Percentiles rank a stretch among this genome's conserved stretches.
phyloP scores from a whole-genome alignment of 176 grass and related monocot species.

The Oryza brachyantha region DNA sequence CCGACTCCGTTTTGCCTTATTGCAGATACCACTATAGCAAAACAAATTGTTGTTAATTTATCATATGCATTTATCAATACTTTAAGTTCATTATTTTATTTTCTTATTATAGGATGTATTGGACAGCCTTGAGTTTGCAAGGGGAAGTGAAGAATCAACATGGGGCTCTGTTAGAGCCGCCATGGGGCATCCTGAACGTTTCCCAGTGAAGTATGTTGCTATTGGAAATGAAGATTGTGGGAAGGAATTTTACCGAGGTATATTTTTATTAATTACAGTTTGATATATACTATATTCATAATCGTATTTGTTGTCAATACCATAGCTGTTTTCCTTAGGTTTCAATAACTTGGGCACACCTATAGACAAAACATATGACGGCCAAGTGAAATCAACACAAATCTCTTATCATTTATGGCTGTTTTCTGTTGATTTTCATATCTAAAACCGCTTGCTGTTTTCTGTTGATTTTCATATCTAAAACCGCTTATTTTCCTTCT shows the following conservation, averaged over 20 bases:
- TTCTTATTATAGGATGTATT: conserved; percentile 49
- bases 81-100: neutral
- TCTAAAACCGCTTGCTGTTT: too few relatives aligned
- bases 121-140: conserved; percentile 73
- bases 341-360: neutral
- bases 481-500: neutral
- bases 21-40: neutral
- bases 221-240: conserved; percentile 70
- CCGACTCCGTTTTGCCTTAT: neutral
- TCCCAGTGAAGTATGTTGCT: conserved; percentile 64
- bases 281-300: neutral
- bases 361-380: neutral
- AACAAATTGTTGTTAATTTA: neutral
- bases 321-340: neutral
- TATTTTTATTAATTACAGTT: conserved; percentile 1
- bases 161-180: conserved; percentile 58
- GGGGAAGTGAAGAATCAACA: too few relatives aligned
- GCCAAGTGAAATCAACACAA: neutral
- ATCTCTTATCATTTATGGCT: neutral
- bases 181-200: conserved; percentile 67
- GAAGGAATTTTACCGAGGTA: conserved; percentile 52
- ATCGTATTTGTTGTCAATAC: neutral
- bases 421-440: neutral
- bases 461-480: too few relatives aligned
- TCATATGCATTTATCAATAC: too few relatives aligned